phyloP scores from a whole-genome alignment of 306 rosid genomes.

The barrel medic (Medicago truncatula) region DNA sequence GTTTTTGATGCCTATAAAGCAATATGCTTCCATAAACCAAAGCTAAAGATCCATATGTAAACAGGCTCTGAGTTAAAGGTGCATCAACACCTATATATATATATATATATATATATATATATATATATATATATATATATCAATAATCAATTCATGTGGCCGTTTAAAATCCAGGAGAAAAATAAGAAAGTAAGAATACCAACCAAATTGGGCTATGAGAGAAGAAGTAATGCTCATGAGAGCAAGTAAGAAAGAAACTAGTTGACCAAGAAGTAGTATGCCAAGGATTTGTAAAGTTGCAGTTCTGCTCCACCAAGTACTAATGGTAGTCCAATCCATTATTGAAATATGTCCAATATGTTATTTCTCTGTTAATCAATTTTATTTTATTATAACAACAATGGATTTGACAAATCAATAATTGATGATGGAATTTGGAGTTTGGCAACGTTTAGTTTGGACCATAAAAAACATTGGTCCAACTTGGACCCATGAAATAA shows the following conservation, averaged over 20 bases:
- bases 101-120: no score
- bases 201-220: constrained; percentile 59
- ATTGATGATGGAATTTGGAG: not conserved
- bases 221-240: constrained; percentile 65
- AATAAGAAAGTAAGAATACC: constrained; percentile 49
- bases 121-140: no score
- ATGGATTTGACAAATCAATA: constrained; percentile 2
- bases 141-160: not conserved
- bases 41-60: constrained; percentile 54
- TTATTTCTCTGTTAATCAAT: not conserved
- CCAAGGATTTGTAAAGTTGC: constrained; percentile 39
- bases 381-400: not conserved
- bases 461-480: no score
- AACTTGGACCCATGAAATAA: no score
- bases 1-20: constrained; percentile 57
- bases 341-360: constrained; percentile 3
- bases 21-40: constrained; percentile 66
- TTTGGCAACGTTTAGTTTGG: no score
- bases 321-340: constrained; percentile 41
- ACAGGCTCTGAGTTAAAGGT: constrained; percentile 59
- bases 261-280: constrained; percentile 62
- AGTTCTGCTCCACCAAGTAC: constrained; percentile 45
- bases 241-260: constrained; percentile 56
- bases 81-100: constrained; percentile 66
- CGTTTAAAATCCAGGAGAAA: not conserved